Conservation (phyloP, 228 moss, liverwort and hornwort species). For the Sphagnum fallax region DNA sequence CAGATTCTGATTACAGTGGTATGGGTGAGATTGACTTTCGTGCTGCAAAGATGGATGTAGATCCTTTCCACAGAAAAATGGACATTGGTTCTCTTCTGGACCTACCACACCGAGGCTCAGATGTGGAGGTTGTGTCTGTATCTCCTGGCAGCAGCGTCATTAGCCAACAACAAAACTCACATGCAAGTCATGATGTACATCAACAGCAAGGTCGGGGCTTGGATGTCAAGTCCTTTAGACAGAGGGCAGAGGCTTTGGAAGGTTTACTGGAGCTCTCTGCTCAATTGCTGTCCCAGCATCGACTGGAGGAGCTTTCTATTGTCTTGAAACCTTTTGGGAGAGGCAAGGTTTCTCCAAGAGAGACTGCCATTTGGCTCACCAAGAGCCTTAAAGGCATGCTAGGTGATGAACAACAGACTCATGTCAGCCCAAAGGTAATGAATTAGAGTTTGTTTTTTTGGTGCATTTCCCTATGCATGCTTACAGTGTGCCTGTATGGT, state of each 20-base stretch:
- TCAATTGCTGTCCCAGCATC: slow-evolving; percentile 85
- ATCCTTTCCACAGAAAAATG: slow-evolving; percentile 65
- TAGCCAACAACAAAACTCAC: slow-evolving; percentile 32
- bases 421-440: slow-evolving; percentile 13
- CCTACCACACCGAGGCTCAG: slow-evolving; percentile 66
- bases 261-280: slow-evolving; percentile 90
- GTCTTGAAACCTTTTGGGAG: slow-evolving; percentile 95
- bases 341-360: slow-evolving; percentile 92
- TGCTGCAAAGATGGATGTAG: slow-evolving; percentile 40
- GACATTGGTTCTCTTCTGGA: slow-evolving; percentile 86
- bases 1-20: slow-evolving; percentile 39
- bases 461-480: no score
- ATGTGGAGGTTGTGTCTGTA: slow-evolving; percentile 56
- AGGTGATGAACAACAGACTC: slow-evolving; percentile 77
- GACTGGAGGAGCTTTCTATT: slow-evolving; percentile 88
- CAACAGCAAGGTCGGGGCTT: slow-evolving; percentile 53
- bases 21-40: slow-evolving; percentile 61
- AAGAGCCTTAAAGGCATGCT: slow-evolving; percentile 98
- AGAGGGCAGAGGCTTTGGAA: slow-evolving; percentile 94
- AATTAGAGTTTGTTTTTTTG: slow-evolving; percentile 1
- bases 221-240: slow-evolving; percentile 85
- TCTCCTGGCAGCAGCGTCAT: slow-evolving; percentile 33
- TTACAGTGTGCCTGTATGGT: no score
- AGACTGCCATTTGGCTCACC: slow-evolving; percentile 97
- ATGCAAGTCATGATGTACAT: slow-evolving; percentile 32